Evolutionary conservation across 495 filamentous ascomycete species (phyloP).

Genomic region (Trichocladium uniseriatum): DNA sequence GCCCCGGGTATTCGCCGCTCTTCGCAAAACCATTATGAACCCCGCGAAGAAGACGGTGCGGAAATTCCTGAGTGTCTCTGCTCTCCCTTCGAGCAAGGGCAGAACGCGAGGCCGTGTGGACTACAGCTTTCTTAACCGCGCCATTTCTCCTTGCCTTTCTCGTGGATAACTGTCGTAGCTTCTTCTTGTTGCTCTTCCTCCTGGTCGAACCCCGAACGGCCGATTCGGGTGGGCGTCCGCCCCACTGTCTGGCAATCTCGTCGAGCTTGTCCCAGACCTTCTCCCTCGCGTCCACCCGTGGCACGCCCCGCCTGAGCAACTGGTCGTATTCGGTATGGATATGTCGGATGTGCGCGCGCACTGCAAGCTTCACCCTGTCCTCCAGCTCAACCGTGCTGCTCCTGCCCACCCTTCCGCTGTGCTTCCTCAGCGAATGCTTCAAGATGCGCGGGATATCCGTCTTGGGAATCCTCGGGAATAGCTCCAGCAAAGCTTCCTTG

Average conservation of each 20-base stretch:
- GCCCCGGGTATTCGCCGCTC: no score
- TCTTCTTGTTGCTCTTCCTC: not conserved
- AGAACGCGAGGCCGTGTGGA: not conserved
- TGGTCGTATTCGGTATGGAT: constrained; percentile 30
- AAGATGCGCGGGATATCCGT: constrained; percentile 15
- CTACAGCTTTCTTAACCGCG: not conserved
- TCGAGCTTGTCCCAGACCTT: constrained; percentile 12
- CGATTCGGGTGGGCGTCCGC: constrained; percentile 4
- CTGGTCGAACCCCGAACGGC: not conserved
- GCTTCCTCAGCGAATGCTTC: constrained; percentile 25
- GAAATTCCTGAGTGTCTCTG: not conserved
- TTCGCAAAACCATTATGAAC: not conserved
- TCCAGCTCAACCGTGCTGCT: constrained; percentile 18
- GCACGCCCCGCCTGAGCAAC: constrained; percentile 13
- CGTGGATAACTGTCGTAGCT: not conserved
- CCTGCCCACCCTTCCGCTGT: constrained; percentile 29
- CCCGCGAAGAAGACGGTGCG: not conserved
- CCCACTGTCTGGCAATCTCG: constrained; percentile 16
- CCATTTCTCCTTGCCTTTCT: not conserved
- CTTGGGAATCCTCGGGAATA: constrained; percentile 25
- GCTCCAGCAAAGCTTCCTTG: constrained; percentile 14
- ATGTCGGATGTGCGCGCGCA: constrained; percentile 33
- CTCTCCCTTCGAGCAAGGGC: not conserved
- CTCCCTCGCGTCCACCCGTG: constrained; percentile 14
- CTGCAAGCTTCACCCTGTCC: constrained; percentile 27